Evolutionary conservation across 306 rosid species (phyloP), one percentile per base, ranked within the genome.

Genomic region (Corylus heterophylla): DNA sequence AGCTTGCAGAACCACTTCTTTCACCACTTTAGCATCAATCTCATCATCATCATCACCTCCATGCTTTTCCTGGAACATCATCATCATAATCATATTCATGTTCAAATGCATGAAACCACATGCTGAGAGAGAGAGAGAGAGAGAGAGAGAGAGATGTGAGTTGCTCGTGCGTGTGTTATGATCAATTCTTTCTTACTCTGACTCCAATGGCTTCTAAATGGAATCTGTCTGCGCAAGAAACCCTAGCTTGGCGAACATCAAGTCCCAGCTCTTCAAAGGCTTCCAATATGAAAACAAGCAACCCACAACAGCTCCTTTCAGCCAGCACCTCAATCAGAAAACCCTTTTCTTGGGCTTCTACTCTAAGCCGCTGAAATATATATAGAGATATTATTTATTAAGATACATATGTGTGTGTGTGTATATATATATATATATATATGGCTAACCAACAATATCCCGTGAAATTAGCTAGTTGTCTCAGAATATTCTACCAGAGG

Each of bases 221-320:
- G 50, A 89, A 91, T 59, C 37, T 83, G 52, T 81, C 73, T 1
- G 77, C 83, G 82, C 90, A 89, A 73, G 96, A 91, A 87, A 87
- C 89, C 93, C 96, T 86, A 87, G 96, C 91, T 12, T 89, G 89
- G 29, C 79, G 80, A 47, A 91, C 90, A 61, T 87, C 90, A 78
- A 91, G 96, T 50, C 89, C 91, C 29, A 91, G 78, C 76, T 84
- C 87, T 83, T 86, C 91, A 74, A 91, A 73, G 50, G 96, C 91
- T 84, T 91, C 93, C 77, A 91, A 76, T 37, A 91, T 67, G 82
- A 82, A 89, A 79, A 86, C 92, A 73, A 91, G 78, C 79, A 91
- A 78, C 16, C 93, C 96, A 7, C 79, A 31, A 54, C 96, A 86
- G 29, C 78, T 84, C 76, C 56, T 86, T 76, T 84, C 64, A 27